phyloP scores from a whole-genome alignment of 768 basidiomycete genomes.

The Nidularia sp. region DNA sequence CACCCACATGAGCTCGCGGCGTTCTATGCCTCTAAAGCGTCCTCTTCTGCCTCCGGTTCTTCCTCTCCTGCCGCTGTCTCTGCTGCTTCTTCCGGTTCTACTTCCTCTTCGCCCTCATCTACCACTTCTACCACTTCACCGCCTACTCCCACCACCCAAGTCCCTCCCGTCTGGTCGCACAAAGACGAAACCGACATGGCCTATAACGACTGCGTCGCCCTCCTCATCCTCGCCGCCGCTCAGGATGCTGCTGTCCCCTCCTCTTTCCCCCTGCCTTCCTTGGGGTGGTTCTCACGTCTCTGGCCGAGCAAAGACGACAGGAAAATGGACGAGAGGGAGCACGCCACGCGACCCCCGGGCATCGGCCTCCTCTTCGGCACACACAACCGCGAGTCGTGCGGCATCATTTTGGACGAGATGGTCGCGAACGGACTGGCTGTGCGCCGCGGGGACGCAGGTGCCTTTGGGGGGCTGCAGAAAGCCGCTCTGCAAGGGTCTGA shows the following conservation, averaged over 20 bases:
- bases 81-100: too few relatives aligned
- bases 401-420: conserved; percentile 58
- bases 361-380: conserved; percentile 83
- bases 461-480: background rate
- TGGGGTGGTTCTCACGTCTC: background rate
- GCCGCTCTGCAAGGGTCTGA: too few relatives aligned
- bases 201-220: conserved; percentile 59
- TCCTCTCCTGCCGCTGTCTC: conserved; percentile 28
- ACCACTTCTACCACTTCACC: too few relatives aligned
- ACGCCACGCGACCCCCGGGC: conserved; percentile 4
- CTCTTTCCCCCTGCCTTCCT: background rate
- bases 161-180: conserved; percentile 63
- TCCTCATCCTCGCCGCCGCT: conserved; percentile 54
- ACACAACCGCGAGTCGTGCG: conserved; percentile 74
- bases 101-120: too few relatives aligned
- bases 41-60: conserved; percentile 1
- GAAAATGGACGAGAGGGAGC: background rate
- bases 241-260: conserved; percentile 35
- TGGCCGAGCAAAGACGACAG: background rate
- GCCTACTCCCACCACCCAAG: too few relatives aligned
- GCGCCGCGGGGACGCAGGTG: conserved; percentile 14
- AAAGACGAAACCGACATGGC: conserved; percentile 73
- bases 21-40: conserved; percentile 20
- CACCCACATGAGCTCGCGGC: conserved; percentile 70
- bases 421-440: conserved; percentile 50